Evolutionary conservation across 768 basidiomycete species (phyloP).

Genomic region (Trametes cingulata): DNA sequence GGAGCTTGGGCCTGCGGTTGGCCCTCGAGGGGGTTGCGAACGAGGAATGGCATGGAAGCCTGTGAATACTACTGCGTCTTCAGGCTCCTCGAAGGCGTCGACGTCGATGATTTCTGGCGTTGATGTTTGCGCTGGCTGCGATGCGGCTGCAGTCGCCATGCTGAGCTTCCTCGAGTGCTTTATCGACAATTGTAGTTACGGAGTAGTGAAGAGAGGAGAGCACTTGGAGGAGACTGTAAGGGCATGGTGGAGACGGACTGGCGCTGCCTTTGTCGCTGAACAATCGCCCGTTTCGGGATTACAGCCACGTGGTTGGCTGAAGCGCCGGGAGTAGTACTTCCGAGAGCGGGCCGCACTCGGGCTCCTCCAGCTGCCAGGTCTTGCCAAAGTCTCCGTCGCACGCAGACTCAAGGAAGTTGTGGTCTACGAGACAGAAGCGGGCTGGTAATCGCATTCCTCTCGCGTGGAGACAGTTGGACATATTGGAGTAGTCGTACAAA

Average conservation of each 20-base stretch:
- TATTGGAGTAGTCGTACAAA: no score
- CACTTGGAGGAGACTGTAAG: neutral
- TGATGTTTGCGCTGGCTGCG: slow-evolving; percentile 2
- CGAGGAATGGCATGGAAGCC: slow-evolving; percentile 23
- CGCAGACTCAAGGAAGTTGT: no score
- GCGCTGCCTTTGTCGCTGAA: slow-evolving; percentile 10
- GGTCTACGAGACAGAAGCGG: no score
- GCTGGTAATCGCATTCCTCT: no score
- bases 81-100: slow-evolving; percentile 42
- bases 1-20: neutral
- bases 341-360: no score
- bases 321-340: neutral
- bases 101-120: slow-evolving; percentile 45
- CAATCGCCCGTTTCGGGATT: slow-evolving; percentile 6
- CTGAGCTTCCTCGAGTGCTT: neutral
- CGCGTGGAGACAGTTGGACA: no score
- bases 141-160: neutral
- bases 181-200: neutral
- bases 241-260: neutral
- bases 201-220: neutral
- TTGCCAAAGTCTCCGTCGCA: no score
- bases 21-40: neutral
- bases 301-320: neutral
- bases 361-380: no score
- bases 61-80: slow-evolving; percentile 33